Evolutionary conservation across 192 early-diverging fungal species (phyloP).

Genomic region (Umbelopsis vinacea): DNA sequence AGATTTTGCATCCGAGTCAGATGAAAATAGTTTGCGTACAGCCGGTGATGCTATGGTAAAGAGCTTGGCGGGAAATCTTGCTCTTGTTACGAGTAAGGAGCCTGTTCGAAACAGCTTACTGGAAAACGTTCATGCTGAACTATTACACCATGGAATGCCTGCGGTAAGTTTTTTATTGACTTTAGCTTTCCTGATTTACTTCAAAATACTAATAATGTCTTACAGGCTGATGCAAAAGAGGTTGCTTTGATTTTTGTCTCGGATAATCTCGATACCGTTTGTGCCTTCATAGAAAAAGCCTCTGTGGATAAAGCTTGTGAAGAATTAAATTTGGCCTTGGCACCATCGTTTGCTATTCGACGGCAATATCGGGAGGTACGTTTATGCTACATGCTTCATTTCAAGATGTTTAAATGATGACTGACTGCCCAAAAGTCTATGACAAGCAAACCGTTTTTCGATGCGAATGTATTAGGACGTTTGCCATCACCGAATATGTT

Average conservation of each 20-base stretch:
- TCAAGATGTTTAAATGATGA: not conserved
- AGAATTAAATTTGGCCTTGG: slow-evolving; percentile 83
- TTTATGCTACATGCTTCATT: not conserved
- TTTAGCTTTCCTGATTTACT: not conserved
- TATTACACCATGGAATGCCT: slow-evolving; percentile 73
- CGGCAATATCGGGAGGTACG: slow-evolving; percentile 78
- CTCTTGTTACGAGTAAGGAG: slow-evolving; percentile 92
- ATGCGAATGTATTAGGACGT: slow-evolving; percentile 81
- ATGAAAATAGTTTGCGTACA: slow-evolving; percentile 87
- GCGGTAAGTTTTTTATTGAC: slow-evolving; percentile 49
- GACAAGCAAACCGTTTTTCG: slow-evolving; percentile 89
- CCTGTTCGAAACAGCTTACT: slow-evolving; percentile 85
- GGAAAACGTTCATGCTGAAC: slow-evolving; percentile 62
- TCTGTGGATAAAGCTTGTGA: slow-evolving; percentile 88
- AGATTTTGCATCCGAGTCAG: slow-evolving; percentile 94
- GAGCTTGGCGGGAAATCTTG: slow-evolving; percentile 60
- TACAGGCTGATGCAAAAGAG: slow-evolving; percentile 63
- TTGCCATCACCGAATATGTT: slow-evolving; percentile 59
- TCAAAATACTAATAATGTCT: not conserved
- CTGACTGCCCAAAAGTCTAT: not conserved
- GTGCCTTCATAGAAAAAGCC: slow-evolving; percentile 92
- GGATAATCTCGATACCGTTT: slow-evolving; percentile 93
- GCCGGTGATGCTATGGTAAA: slow-evolving; percentile 95
- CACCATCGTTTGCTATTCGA: slow-evolving; percentile 68
- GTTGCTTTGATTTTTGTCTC: slow-evolving; percentile 81